Evolutionary conservation across 345 rosid species (phyloP).

Genomic region (sweet orange (Citrus sinensis)): DVS_A1.0 CM039169.1:4324501-4325000

Average conservation of each 20-base stretch:
- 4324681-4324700: slow-evolving; percentile 11
- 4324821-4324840: slow-evolving; percentile 34
- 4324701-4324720: slow-evolving; percentile 29
- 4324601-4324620: slow-evolving; percentile 26
- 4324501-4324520: background rate
- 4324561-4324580: slow-evolving; percentile 8
- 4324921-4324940: slow-evolving; percentile 24
- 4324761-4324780: slow-evolving; percentile 33
- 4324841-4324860: slow-evolving; percentile 28
- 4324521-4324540: slow-evolving; percentile 19
- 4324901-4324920: slow-evolving; percentile 39
- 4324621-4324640: slow-evolving; percentile 25
- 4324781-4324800: slow-evolving; percentile 28
- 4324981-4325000: slow-evolving; percentile 21
- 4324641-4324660: slow-evolving; percentile 17
- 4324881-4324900: slow-evolving; percentile 32
- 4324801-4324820: slow-evolving; percentile 27
- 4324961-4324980: slow-evolving; percentile 31
- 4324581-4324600: slow-evolving; percentile 16
- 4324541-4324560: slow-evolving; percentile 22
- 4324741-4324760: slow-evolving; percentile 38
- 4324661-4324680: slow-evolving; percentile 8
- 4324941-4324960: slow-evolving; percentile 12
- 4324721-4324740: slow-evolving; percentile 17
- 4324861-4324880: slow-evolving; percentile 28